A percentile compares a stretch with the other conserved stretches of the same genome.
phyloP scores from a whole-genome alignment of 78 protist genomes.

The Tieghemostelium lacteum region DNA sequence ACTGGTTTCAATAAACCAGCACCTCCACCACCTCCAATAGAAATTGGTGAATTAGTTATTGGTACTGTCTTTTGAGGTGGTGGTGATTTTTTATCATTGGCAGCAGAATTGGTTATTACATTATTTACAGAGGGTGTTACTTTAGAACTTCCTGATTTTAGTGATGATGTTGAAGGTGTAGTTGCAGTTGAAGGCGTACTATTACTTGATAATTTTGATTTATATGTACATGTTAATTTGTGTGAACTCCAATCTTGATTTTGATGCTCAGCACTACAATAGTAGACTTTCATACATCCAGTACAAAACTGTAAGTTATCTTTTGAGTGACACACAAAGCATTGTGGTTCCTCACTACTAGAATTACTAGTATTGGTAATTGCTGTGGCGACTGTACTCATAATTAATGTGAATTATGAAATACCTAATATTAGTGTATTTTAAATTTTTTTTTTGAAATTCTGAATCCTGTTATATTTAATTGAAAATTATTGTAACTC shows the following conservation, averaged over 20 bases:
- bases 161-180: not conserved
- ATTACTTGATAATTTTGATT: not conserved
- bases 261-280: not conserved
- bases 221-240: too few species aligned
- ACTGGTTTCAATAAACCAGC: not conserved
- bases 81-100: not conserved
- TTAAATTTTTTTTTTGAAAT: too few species aligned
- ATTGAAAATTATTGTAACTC: too few species aligned
- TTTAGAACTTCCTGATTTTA: not conserved
- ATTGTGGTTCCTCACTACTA: too few species aligned
- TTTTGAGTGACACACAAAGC: too few species aligned
- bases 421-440: too few species aligned
- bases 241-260: not conserved
- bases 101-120: not conserved
- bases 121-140: not conserved
- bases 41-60: not conserved
- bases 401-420: too few species aligned
- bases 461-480: too few species aligned
- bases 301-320: too few species aligned
- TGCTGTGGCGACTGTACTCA: too few species aligned
- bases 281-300: not conserved
- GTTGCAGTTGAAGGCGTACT: slow-evolving; percentile 8
- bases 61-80: not conserved
- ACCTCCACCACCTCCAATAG: not conserved
- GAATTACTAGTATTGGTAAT: too few species aligned